Conservation (phyloP, 257 asterid genomes). For the Solanum paucissectum region DNA sequence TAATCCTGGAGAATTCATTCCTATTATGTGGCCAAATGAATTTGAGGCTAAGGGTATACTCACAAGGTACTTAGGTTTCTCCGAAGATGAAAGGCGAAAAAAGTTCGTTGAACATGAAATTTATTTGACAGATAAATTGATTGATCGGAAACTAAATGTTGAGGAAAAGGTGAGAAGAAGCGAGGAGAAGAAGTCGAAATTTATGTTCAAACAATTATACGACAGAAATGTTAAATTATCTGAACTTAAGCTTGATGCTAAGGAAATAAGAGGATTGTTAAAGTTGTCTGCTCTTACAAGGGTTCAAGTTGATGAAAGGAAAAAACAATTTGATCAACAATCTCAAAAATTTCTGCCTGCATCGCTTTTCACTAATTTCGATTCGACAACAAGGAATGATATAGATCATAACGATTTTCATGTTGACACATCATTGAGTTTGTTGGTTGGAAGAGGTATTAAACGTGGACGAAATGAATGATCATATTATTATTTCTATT, state of each 20-base stretch:
- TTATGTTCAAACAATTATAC: neutral
- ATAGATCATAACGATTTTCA: neutral
- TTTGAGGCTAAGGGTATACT: neutral
- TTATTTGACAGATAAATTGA: neutral
- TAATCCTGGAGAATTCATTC: neutral
- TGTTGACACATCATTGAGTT: neutral
- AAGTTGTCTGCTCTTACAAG: neutral
- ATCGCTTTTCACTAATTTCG: neutral
- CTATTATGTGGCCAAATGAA: neutral
- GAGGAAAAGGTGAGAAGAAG: neutral
- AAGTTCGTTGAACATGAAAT: neutral
- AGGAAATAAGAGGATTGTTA: neutral
- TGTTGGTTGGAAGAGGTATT: neutral
- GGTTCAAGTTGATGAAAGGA: neutral
- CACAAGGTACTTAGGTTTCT: neutral
- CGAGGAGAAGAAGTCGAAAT: neutral
- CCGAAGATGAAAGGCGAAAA: neutral
- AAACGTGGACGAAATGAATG: neutral
- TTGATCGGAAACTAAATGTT: neutral
- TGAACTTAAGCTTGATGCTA: neutral
- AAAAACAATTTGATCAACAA: neutral
- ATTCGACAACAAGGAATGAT: neutral
- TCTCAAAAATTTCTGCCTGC: neutral
- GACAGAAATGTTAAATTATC: neutral
- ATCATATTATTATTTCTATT: too few relatives aligned